A percentile compares a stretch with the other conserved stretches of the same genome.
Conservation (phyloP, 2,329 filamentous ascomycete species). For the Colletotrichum endophyticum region DNA sequence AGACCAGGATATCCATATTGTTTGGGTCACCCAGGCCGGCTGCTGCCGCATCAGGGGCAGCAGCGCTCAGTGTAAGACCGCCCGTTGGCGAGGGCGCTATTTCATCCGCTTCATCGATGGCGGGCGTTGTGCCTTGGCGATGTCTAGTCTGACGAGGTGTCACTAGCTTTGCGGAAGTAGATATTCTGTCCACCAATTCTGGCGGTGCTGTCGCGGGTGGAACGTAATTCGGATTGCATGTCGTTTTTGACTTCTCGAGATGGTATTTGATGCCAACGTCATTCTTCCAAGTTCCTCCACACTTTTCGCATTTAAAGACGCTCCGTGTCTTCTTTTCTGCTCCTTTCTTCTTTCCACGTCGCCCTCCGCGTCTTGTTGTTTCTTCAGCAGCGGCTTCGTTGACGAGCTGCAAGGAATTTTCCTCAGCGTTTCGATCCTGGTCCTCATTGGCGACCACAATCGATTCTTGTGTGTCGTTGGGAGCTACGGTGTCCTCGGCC, state of each 20-base stretch:
- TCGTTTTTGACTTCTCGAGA: conserved; percentile 55
- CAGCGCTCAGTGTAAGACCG: background rate
- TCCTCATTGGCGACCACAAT: background rate
- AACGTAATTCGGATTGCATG: conserved; percentile 56
- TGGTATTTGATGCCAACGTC: conserved; percentile 64
- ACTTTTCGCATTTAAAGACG: conserved; percentile 56
- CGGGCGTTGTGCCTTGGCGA: background rate
- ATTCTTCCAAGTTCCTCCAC: conserved; percentile 62
- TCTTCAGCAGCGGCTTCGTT: background rate
- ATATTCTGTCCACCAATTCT: background rate
- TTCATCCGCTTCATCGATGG: background rate
- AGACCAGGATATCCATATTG: background rate
- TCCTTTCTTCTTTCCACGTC: conserved; percentile 1
- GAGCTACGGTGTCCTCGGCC: background rate
- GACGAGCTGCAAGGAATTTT: background rate
- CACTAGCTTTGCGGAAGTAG: background rate
- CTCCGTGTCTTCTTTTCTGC: conserved; percentile 13
- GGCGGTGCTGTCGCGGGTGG: conserved; percentile 24
- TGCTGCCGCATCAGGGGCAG: background rate
- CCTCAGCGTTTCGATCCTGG: background rate
- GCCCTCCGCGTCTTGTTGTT: background rate
- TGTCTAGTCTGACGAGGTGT: background rate
- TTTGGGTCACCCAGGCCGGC: background rate
- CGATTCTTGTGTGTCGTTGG: background rate
- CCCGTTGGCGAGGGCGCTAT: background rate